Conservation (phyloP, 2,329 filamentous ascomycete species). For the Penicillium freii region DNA sequence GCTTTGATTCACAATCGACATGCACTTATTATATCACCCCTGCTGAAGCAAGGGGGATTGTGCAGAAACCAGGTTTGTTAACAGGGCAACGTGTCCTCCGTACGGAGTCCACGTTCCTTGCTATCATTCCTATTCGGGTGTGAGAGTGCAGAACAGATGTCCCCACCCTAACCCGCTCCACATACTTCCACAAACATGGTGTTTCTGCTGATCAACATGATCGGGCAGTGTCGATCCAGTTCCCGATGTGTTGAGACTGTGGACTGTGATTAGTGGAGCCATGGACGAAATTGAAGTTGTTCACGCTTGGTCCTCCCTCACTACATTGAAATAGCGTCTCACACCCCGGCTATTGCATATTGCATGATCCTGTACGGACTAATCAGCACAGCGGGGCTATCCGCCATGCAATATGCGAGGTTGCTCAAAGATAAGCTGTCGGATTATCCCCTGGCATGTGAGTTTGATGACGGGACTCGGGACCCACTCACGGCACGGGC, state of each 20-base stretch:
- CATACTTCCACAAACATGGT: neutral
- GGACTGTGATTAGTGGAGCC: conserved; percentile 3
- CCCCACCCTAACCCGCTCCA: neutral
- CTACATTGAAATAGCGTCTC: neutral
- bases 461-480: neutral
- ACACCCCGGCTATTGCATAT: neutral
- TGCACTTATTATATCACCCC: neutral
- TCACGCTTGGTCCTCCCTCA: neutral
- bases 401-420: neutral
- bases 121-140: no score
- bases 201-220: neutral
- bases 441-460: neutral
- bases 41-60: neutral
- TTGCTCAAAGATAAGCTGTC: neutral
- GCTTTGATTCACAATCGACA: neutral
- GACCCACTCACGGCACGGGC: neutral
- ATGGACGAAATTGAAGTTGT: neutral
- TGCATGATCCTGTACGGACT: neutral
- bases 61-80: neutral
- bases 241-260: conserved; percentile 16
- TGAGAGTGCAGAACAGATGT: neutral
- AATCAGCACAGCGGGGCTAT: neutral
- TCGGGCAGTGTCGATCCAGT: conserved; percentile 20
- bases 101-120: neutral
- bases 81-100: neutral